A percentile compares a stretch with the other conserved stretches of the same genome.
phyloP scores from a whole-genome alignment of 352 stramenopile genomes.

The Phytophthora kernoviae region DNA sequence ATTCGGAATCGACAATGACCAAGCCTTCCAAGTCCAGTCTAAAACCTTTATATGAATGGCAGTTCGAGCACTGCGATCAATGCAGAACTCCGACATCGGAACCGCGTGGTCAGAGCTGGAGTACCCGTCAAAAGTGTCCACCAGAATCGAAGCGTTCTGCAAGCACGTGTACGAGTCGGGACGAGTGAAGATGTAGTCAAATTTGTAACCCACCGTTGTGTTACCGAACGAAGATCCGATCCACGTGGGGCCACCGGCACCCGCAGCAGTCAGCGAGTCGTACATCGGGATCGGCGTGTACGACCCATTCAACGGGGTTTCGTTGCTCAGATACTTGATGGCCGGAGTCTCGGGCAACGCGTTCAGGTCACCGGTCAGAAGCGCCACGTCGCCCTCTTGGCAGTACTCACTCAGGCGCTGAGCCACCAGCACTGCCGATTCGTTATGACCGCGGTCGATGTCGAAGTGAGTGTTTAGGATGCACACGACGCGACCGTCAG shows the following conservation, averaged over 20 bases:
- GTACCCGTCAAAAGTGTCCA: conserved; percentile 49
- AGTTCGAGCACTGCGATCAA: conserved; percentile 36
- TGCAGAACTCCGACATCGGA: conserved; percentile 58
- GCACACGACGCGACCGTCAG: conserved; percentile 34
- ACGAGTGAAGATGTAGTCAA: conserved; percentile 73
- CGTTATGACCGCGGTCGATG: conserved; percentile 51
- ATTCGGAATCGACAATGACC: not conserved
- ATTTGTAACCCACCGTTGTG: conserved; percentile 36
- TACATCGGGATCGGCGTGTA: conserved; percentile 55
- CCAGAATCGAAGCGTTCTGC: conserved; percentile 40
- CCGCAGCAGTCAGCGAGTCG: conserved; percentile 50
- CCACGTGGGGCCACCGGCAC: conserved; percentile 51
- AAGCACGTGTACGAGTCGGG: conserved; percentile 45
- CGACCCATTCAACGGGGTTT: conserved; percentile 12
- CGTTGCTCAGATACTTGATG: conserved; percentile 45
- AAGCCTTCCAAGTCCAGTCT: not conserved
- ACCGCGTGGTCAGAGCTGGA: conserved; percentile 64
- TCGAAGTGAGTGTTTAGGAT: conserved; percentile 79
- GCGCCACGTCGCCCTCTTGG: conserved; percentile 42
- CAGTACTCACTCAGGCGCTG: conserved; percentile 46
- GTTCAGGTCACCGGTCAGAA: conserved; percentile 74
- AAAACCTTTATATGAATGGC: conserved; percentile 7
- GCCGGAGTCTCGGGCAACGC: conserved; percentile 29
- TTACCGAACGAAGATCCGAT: conserved; percentile 53
- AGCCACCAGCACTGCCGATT: conserved; percentile 57